Percentiles rank a stretch among this genome's conserved stretches.
These are phyloP conservation scores for Amylostereum areolatum DNA, from an alignment of 1,284 basidiomycete species.

Conservation along the genomic window DNA sequence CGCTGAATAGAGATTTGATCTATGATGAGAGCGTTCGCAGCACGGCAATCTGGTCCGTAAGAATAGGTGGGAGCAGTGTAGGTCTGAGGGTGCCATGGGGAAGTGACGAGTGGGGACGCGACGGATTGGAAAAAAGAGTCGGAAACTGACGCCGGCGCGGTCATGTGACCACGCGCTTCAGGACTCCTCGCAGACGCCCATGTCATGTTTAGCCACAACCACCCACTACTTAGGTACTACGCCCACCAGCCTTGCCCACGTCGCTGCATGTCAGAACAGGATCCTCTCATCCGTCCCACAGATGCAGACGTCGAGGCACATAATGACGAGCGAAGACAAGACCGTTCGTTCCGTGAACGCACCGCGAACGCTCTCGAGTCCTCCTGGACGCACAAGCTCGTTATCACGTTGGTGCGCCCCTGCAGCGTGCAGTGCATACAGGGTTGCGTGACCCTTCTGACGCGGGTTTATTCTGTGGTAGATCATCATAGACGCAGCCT, in stretches of 20 bases:
- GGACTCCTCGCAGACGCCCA: too few species aligned
- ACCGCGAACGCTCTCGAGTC: slow-evolving; percentile 50
- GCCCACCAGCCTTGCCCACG: neutral
- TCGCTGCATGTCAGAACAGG: slow-evolving; percentile 46
- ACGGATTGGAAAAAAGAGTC: too few species aligned
- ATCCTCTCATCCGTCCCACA: slow-evolving; percentile 43
- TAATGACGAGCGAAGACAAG: slow-evolving; percentile 10
- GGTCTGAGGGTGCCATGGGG: too few species aligned
- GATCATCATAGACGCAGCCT: slow-evolving; percentile 60
- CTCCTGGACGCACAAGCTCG: slow-evolving; percentile 43
- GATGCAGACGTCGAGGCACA: slow-evolving; percentile 16
- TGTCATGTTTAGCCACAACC: too few species aligned
- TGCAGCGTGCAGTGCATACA: slow-evolving; percentile 1
- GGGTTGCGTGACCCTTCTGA: slow-evolving; percentile 5
- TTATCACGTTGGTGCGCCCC: slow-evolving; percentile 54
- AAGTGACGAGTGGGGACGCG: too few species aligned
- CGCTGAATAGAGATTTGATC: too few species aligned
- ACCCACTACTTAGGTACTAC: neutral
- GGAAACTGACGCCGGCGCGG: too few species aligned
- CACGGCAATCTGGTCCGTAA: too few species aligned
- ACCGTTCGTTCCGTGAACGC: slow-evolving; percentile 27
- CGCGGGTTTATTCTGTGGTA: slow-evolving; percentile 26
- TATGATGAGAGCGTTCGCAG: too few species aligned
- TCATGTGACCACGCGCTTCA: too few species aligned
- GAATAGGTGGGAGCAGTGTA: too few species aligned